Evolutionary conservation across 331 rosid genomes (phyloP).

Genomic region (Malus hybrid): DNA sequence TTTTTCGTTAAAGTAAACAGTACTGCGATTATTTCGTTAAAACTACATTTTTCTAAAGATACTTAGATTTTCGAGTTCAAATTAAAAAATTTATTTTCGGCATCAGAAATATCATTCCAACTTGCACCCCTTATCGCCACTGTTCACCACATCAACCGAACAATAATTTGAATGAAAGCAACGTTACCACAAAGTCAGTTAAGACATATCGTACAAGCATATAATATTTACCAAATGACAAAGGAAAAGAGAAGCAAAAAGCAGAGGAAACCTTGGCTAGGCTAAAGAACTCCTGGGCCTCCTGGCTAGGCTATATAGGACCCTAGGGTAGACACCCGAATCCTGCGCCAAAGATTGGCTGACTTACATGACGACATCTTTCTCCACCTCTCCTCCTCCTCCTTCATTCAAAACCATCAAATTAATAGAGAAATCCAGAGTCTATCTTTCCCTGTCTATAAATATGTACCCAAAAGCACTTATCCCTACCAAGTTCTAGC

Average conservation of each 20-base stretch:
- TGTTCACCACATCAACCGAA: no score
- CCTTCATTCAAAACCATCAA: constrained; percentile 3
- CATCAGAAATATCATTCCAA: no score
- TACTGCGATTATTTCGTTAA: no score
- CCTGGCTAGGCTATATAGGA: not conserved
- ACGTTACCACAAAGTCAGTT: no score
- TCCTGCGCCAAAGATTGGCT: constrained; percentile 79
- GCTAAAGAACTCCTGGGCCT: constrained; percentile 24
- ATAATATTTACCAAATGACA: no score
- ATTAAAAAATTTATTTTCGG: no score
- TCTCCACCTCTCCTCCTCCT: not conserved
- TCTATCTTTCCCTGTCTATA: not conserved
- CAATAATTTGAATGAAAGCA: no score
- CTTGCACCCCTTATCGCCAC: no score
- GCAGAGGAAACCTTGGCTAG: constrained; percentile 7
- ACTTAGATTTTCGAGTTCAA: no score
- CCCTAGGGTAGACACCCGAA: constrained; percentile 56
- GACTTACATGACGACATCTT: constrained; percentile 49
- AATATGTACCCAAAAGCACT: not conserved
- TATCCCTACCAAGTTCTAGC: not conserved
- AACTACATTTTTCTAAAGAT: no score
- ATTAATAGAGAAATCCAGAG: not conserved
- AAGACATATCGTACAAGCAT: no score
- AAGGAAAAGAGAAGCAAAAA: not conserved
- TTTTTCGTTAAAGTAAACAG: no score